Evolutionary conservation across 148 eudicot genomes (phyloP), one percentile per base, ranked within the genome.

Genomic region (Rhododendron ovatum): DNA sequence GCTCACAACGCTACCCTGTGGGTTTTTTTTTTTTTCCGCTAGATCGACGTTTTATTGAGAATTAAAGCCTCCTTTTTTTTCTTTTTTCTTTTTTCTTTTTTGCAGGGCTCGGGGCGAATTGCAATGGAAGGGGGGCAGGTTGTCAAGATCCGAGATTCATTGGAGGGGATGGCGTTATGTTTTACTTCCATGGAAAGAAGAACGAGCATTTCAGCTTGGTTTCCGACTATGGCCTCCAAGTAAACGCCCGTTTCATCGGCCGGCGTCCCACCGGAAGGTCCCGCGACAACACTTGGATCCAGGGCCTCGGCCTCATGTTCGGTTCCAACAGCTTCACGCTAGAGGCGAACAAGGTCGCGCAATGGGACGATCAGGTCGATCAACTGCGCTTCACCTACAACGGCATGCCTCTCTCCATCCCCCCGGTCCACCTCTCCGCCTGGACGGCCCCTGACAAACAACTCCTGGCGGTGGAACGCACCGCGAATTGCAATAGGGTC

Each of bases 241-340:
- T 88, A 26, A 90, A 88, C 48, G 90, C 91, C 20, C 90, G 79
- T 30, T 88, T 90, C 81, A 90, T 90, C 59, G 91, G 90, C 1
- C 75, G 73, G 15, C 86, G 91, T 0, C 88, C 88, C 9, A 35
- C 61, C 20, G 86, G 89, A 13, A 65, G 90, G 43, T 48, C 87
- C 14, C 89, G 89, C 24, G 90, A 90, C 89, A 84, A 82, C 78
- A 90, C 91, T 3, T 90, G 91, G 91, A 86, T 90, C 78, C 87
- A 90, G 55, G 87, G 89, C 57, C 78, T 90, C 7, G 90, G 89
- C 28, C 88, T 90, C 61, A 76, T 86, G 63, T 90, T 88, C 50
- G 79, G 74, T 11, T 69, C 86, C 63, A 86, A 88, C 86, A 84
- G 10, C 65, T 85, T 90, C 86, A 84, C 90, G 37, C 26, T 90